These are phyloP conservation scores for Sungouiella blattae DNA, from an alignment of 805 yeast species.

Conservation along the genomic window DNA sequence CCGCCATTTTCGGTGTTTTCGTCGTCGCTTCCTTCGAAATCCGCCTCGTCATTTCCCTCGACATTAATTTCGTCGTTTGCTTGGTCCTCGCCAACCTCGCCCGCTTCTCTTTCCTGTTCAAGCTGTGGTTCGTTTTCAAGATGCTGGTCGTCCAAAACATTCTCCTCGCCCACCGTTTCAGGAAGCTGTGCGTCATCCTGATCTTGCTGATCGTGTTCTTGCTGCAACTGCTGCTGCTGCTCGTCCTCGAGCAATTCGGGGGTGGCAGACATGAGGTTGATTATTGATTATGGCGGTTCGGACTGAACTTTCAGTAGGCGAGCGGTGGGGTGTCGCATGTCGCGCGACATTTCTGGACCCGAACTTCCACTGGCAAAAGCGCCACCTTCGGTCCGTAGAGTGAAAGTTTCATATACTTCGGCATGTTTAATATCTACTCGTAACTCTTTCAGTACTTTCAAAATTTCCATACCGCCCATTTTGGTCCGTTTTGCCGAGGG, in stretches of 20 bases:
- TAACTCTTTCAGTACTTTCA: too few relatives aligned
- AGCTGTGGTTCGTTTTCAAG: conserved; percentile 1
- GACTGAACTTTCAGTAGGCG: too few relatives aligned
- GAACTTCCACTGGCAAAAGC: too few relatives aligned
- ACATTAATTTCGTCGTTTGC: neutral
- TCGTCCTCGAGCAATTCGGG: conserved; percentile 9
- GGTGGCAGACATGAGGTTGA: neutral
- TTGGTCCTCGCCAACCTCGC: conserved; percentile 3
- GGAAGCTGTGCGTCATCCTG: conserved; percentile 15
- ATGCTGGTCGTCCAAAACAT: conserved; percentile 12
- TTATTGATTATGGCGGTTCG: neutral
- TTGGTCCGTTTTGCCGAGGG: too few relatives aligned
- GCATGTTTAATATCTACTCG: too few relatives aligned
- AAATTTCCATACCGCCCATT: too few relatives aligned
- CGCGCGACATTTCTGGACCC: neutral
- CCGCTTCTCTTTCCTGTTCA: conserved; percentile 2
- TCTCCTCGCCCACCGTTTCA: conserved; percentile 8
- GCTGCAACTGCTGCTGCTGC: conserved; percentile 6
- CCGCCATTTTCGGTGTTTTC: neutral
- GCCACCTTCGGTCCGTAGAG: too few relatives aligned
- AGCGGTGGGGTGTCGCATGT: neutral
- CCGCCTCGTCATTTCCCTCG: neutral
- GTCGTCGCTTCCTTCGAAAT: neutral
- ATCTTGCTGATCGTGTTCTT: conserved; percentile 5
- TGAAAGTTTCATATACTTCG: too few relatives aligned